A percentile compares a stretch with the other conserved stretches of the same genome.
These are phyloP conservation scores for Hypomyces rosellus DNA, from an alignment of 2,329 filamentous ascomycete species.

Conservation along the genomic window DNA sequence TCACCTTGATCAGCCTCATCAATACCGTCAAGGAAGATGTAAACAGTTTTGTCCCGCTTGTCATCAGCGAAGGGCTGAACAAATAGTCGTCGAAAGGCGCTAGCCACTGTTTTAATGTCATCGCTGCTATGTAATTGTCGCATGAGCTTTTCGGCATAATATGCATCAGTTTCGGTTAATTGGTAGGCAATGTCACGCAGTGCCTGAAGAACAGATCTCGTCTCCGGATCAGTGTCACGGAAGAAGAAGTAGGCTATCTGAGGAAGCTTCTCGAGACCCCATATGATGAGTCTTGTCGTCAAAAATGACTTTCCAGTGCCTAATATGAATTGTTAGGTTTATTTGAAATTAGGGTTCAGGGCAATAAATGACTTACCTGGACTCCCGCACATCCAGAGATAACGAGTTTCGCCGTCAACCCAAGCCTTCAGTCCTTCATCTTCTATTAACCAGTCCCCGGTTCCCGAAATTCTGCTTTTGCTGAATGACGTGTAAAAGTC, in stretches of 20 bases:
- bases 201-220: conserved; percentile 38
- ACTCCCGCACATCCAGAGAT: conserved; percentile 39
- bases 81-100: conserved; percentile 37
- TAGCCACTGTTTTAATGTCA: conserved; percentile 37
- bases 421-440: conserved; percentile 35
- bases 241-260: conserved; percentile 42
- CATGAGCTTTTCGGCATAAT: conserved; percentile 37
- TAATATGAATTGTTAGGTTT: conserved; percentile 1
- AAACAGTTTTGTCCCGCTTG: conserved; percentile 28
- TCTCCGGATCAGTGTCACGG: conserved; percentile 40
- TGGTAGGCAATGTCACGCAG: conserved; percentile 42
- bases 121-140: conserved; percentile 29
- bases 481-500: conserved; percentile 37
- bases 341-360: neutral
- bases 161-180: conserved; percentile 38
- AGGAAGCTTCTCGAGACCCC: conserved; percentile 27
- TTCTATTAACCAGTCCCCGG: conserved; percentile 40
- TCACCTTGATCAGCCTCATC: conserved; percentile 38
- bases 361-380: conserved; percentile 25
- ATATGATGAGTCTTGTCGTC: conserved; percentile 37
- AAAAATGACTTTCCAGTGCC: conserved; percentile 42
- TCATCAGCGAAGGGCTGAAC: conserved; percentile 31
- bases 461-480: conserved; percentile 33
- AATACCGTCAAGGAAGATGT: conserved; percentile 41
- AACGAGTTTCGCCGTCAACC: conserved; percentile 30